These are phyloP conservation scores for Colletotrichum liaoningense DNA, from an alignment of 2,329 filamentous ascomycete species.

Conservation along the genomic window DNA sequence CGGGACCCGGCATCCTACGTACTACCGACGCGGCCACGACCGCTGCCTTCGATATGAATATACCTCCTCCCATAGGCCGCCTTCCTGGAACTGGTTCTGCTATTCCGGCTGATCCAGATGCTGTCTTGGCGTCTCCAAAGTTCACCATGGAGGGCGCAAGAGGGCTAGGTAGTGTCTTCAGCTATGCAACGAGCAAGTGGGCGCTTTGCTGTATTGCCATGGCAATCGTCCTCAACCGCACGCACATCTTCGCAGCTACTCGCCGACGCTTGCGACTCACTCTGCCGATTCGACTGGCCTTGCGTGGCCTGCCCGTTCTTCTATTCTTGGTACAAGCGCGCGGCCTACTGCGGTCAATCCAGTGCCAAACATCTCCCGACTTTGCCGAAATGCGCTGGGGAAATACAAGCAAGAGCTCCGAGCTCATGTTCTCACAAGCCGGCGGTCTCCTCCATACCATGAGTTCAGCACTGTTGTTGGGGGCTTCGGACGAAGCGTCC, in stretches of 20 bases:
- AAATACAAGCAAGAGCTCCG: slow-evolving; percentile 71
- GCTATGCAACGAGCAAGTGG: slow-evolving; percentile 93
- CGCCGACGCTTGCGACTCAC: slow-evolving; percentile 81
- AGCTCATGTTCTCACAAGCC: slow-evolving; percentile 76
- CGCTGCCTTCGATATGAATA: slow-evolving; percentile 46
- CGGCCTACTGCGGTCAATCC: slow-evolving; percentile 82
- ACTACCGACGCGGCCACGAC: slow-evolving; percentile 58
- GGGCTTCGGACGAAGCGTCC: slow-evolving; percentile 78
- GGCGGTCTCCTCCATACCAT: slow-evolving; percentile 78
- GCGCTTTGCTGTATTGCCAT: slow-evolving; percentile 87
- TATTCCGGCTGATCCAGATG: slow-evolving; percentile 54
- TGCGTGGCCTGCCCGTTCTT: slow-evolving; percentile 78
- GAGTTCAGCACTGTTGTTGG: slow-evolving; percentile 78
- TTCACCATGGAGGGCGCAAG: slow-evolving; percentile 70
- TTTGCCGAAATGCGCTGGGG: slow-evolving; percentile 79
- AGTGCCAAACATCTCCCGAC: slow-evolving; percentile 87
- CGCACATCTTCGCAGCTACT: slow-evolving; percentile 92
- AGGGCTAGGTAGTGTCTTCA: slow-evolving; percentile 87
- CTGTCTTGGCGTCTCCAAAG: slow-evolving; percentile 47
- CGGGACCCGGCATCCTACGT: slow-evolving; percentile 51
- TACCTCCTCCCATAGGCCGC: slow-evolving; percentile 10
- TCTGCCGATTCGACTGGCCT: slow-evolving; percentile 76
- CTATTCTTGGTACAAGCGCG: slow-evolving; percentile 77
- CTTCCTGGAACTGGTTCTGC: slow-evolving; percentile 39
- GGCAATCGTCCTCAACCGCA: slow-evolving; percentile 89